Conservation (phyloP, 2,329 filamentous ascomycete genomes). For the Fusarium pseudograminearum region DNA sequence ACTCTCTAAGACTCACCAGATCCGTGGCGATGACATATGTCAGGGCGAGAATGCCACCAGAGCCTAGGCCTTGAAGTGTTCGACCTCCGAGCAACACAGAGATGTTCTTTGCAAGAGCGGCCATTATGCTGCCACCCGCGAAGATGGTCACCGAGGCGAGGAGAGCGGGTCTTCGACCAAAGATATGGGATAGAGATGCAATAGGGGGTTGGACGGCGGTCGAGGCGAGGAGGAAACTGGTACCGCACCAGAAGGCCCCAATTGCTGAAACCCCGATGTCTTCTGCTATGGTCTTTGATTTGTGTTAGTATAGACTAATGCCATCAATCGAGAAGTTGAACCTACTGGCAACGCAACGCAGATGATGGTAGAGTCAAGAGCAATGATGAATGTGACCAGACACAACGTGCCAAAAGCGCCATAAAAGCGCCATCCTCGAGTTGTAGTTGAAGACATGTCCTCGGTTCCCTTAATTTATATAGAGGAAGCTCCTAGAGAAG, state of each 20-base stretch:
- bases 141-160: conserved; percentile 39
- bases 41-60: conserved; percentile 62
- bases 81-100: conserved; percentile 60
- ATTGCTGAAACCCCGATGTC: conserved; percentile 42
- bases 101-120: conserved; percentile 38
- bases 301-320: not conserved
- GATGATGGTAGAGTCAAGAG: conserved; percentile 45
- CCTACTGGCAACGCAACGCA: conserved; percentile 42
- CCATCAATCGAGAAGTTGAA: no score
- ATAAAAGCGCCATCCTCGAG: conserved; percentile 39
- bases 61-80: conserved; percentile 64
- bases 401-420: conserved; percentile 44
- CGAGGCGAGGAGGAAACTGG: conserved; percentile 44
- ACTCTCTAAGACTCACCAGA: conserved; percentile 58
- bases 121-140: conserved; percentile 38
- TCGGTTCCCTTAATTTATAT: not conserved
- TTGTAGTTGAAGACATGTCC: not conserved
- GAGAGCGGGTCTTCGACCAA: conserved; percentile 39
- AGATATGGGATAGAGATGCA: conserved; percentile 44
- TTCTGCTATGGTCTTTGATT: conserved; percentile 39
- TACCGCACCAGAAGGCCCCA: conserved; percentile 45
- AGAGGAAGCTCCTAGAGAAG: not conserved
- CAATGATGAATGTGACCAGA: conserved; percentile 42
- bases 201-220: conserved; percentile 43
- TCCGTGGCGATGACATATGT: conserved; percentile 61